phyloP scores from a whole-genome alignment of 2,329 filamentous ascomycete genomes.

The Ceratocystis lukuohia region DNA sequence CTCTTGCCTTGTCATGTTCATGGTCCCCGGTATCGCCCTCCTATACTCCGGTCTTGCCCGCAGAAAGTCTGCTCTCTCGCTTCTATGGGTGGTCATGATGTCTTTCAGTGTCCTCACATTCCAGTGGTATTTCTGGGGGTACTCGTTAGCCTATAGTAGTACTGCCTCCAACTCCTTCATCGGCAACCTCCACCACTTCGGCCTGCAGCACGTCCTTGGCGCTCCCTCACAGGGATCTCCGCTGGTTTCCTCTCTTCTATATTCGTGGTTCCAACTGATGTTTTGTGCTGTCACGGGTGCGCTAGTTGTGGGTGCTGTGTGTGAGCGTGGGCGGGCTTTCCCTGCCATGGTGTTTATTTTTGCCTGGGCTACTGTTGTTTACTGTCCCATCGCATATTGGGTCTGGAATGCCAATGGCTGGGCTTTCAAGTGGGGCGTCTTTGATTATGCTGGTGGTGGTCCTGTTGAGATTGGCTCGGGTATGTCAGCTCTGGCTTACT shows the following conservation, averaged over 20 bases:
- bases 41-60: constrained; percentile 96
- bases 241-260: constrained; percentile 77
- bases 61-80: constrained; percentile 88
- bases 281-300: constrained; percentile 88
- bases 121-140: constrained; percentile 99
- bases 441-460: constrained; percentile 92
- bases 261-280: constrained; percentile 98
- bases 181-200: constrained; percentile 79
- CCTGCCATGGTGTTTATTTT: constrained; percentile 93
- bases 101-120: constrained; percentile 83
- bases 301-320: constrained; percentile 82
- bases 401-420: constrained; percentile 92
- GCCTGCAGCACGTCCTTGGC: constrained; percentile 70
- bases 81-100: constrained; percentile 96
- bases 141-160: constrained; percentile 80
- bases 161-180: constrained; percentile 80
- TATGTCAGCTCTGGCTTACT: constrained; percentile 86
- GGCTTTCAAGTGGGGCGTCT: constrained; percentile 77
- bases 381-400: constrained; percentile 95
- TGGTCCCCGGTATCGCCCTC: constrained; percentile 94
- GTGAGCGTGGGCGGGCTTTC: constrained; percentile 83
- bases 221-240: constrained; percentile 78
- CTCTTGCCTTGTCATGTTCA: constrained; percentile 86
- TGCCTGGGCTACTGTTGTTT: constrained; percentile 92
- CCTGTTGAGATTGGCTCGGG: constrained; percentile 96